phyloP scores from a whole-genome alignment of 2,329 filamentous ascomycete species.

The Decorospora gaudefroyi region DNA sequence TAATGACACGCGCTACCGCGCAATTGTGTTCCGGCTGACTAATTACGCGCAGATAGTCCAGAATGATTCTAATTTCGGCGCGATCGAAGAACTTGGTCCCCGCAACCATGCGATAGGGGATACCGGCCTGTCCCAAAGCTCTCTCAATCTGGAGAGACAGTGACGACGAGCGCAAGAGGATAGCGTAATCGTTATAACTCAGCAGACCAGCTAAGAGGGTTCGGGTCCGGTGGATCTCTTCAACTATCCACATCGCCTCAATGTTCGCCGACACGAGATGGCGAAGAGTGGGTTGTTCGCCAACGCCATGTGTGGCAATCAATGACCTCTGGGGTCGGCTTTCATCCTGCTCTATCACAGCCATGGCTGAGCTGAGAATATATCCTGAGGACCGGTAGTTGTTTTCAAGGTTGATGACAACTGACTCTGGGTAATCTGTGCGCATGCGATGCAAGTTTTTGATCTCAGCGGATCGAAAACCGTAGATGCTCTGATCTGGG shows the following conservation, averaged over 20 bases:
- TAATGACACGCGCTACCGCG: slow-evolving; percentile 80
- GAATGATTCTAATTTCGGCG: slow-evolving; percentile 79
- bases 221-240: slow-evolving; percentile 74
- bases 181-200: slow-evolving; percentile 75
- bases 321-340: slow-evolving; percentile 79
- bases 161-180: slow-evolving; percentile 81
- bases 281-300: slow-evolving; percentile 79
- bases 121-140: slow-evolving; percentile 75
- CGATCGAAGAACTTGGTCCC: slow-evolving; percentile 92
- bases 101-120: slow-evolving; percentile 91
- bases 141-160: slow-evolving; percentile 86
- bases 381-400: slow-evolving; percentile 91
- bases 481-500: slow-evolving; percentile 97
- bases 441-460: slow-evolving; percentile 83
- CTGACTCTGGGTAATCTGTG: slow-evolving; percentile 73
- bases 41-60: slow-evolving; percentile 87
- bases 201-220: slow-evolving; percentile 75
- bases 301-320: slow-evolving; percentile 76
- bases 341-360: slow-evolving; percentile 88
- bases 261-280: slow-evolving; percentile 68
- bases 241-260: slow-evolving; percentile 87
- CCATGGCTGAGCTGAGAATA: slow-evolving; percentile 78
- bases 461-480: slow-evolving; percentile 91
- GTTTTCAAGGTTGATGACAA: slow-evolving; percentile 84
- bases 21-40: slow-evolving; percentile 87